phyloP scores from a whole-genome alignment of 129 eudicot genomes.

The Rutidosis leptorrhynchoides region DNA sequence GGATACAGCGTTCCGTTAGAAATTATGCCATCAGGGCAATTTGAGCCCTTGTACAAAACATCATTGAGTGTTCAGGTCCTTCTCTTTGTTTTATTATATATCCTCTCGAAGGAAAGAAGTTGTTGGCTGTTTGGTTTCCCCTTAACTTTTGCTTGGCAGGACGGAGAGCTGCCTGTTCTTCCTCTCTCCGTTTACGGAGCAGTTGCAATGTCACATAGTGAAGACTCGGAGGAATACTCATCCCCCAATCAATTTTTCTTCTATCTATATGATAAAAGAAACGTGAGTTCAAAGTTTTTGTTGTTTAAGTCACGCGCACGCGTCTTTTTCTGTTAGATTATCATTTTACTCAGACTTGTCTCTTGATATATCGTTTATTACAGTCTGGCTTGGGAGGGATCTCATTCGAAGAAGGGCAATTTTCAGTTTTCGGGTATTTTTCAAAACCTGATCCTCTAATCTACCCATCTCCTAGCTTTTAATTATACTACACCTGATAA shows the following conservation, averaged over 20 bases:
- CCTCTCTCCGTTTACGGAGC: constrained; percentile 97
- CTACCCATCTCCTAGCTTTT: too few relatives aligned
- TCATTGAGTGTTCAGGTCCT: constrained; percentile 81
- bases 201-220: constrained; percentile 92
- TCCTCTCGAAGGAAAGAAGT: too few relatives aligned
- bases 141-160: too few relatives aligned
- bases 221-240: constrained; percentile 85
- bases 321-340: too few relatives aligned
- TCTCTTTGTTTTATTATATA: too few relatives aligned
- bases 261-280: constrained; percentile 92
- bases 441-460: too few relatives aligned
- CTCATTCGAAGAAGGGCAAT: constrained; percentile 98
- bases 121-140: too few relatives aligned
- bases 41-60: constrained; percentile 96
- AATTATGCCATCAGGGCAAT: constrained; percentile 95
- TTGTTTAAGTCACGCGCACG: too few relatives aligned
- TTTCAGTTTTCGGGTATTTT: constrained; percentile 92
- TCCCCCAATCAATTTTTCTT: constrained; percentile 98
- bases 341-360: too few relatives aligned
- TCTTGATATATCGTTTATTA: too few relatives aligned
- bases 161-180: constrained; percentile 97
- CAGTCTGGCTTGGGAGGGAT: constrained; percentile 99
- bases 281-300: too few relatives aligned
- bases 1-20: constrained; percentile 90
- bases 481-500: too few relatives aligned